These are phyloP conservation scores for Eragrostis nindensis DNA, from an alignment of 176 grass and related monocot genomes.

Conservation along the genomic window DNA sequence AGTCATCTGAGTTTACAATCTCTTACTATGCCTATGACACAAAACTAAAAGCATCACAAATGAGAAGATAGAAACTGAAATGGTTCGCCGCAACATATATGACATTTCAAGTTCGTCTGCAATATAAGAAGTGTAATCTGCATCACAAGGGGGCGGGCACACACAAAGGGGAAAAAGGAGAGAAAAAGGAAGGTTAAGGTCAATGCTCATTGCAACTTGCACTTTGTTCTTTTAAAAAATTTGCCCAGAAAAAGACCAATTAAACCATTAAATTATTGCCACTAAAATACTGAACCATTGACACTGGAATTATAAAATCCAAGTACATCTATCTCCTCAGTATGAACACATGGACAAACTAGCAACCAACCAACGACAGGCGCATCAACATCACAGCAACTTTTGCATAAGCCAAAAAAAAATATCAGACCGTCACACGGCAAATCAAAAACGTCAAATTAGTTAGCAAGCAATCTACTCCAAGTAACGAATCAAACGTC, in stretches of 20 bases:
- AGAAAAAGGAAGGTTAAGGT: neutral
- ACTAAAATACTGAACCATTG: constrained; percentile 28
- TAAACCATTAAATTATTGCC: constrained; percentile 7
- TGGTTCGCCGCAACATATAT: neutral
- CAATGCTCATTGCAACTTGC: constrained; percentile 11
- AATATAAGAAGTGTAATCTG: neutral
- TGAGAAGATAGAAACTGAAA: neutral
- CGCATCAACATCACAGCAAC: constrained; percentile 40
- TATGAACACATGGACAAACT: constrained; percentile 36
- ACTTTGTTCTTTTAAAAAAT: neutral
- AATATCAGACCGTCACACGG: constrained; percentile 39
- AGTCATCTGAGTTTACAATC: constrained; percentile 28
- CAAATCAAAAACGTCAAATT: constrained; percentile 12
- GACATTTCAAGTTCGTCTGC: neutral
- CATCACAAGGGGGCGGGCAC: neutral
- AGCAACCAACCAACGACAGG: constrained; percentile 42
- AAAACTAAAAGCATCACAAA: constrained; percentile 9
- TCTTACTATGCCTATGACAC: no score
- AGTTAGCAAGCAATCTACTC: neutral
- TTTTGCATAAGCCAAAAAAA: constrained; percentile 31
- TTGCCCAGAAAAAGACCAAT: neutral
- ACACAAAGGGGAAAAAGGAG: neutral
- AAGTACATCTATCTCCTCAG: neutral
- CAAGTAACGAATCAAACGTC: neutral
- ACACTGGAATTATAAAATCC: constrained; percentile 21